Base-by-base conservation (phyloP, 495 filamentous ascomycete genomes). In the Staphylotrichum longicolle region DNA sequence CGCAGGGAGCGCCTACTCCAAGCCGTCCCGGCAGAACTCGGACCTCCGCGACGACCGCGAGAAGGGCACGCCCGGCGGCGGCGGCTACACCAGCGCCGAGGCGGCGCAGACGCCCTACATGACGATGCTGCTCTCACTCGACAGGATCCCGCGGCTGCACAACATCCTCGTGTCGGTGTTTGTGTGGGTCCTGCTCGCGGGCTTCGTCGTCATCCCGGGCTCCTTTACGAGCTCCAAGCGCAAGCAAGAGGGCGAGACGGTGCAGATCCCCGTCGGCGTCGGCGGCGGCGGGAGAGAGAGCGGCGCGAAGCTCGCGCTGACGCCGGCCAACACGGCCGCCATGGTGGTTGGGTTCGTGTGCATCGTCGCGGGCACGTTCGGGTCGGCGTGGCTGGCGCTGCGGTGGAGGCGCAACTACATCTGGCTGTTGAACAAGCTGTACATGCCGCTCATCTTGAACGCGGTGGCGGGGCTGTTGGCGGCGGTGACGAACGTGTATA, bases 401-500 rank as follows among this genome's bases (percentile, higher is more conserved):
- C 64, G 62, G 4, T 72, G 68, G 63, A 54, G 73, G 10, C 63
- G 61, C 47, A 82, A 80, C 50, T 78, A 75, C 58, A 69, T 77
- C 12, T 82, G 78, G 79, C 42, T 80, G 45, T 63, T 78, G 0
- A 78, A 77, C 41, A 70, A 69, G 54, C 66, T 80, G 12, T 78
- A 79, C 59, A 30, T 80, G 55, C 77, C 76, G 1, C 61, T 74
- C 0, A 54, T 73, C 20, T 62, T 83, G 54, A 81, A 82, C 66
- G 69, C 71, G 11, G 33, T 79, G 4, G 80, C 76, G n/a, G 81
- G 82, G 0, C 54, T 83, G 7, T 63, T 83, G 8, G 71, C 72
- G 12, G 81, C 81, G n/a, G 54, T 84, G 8, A 68, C 77, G 12
- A 78, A 72, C 66, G 73, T 85, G 8, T 84, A 83, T 61, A 66